Base-by-base conservation (phyloP, 2,329 filamentous ascomycete genomes). In the Fusarium nodosum region DNA sequence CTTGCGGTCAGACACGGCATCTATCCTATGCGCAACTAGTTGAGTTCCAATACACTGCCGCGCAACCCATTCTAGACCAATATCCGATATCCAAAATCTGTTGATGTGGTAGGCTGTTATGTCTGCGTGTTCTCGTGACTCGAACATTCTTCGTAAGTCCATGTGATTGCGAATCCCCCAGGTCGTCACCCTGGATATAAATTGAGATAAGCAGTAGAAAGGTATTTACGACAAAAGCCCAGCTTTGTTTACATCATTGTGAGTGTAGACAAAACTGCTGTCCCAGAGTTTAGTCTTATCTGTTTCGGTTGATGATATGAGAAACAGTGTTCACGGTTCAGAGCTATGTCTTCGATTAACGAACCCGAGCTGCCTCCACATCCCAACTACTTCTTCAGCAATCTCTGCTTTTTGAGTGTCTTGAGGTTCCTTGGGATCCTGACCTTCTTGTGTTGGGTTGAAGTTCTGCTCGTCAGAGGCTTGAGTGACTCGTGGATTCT, bases 191-290 rank as follows among this genome's bases (percentile, higher is more conserved):
- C 46, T 46, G 24, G 28, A 31, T 44, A 59, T 44, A 20, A 39
- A 51, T 44, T 24, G 31, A 31, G 36, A 38, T 34, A 28, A 47
- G 47, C 24, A 54, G 47, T 44, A 46, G 45, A 45, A 45, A 51
- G 45, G 53, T 61, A 36, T 55, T 61, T 60, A 67, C 66, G 59
- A 69, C 63, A 46, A 61, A 68, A 65, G 57, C 72, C 59, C 63
- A 66, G 47, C 71, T 62, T 65, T 65, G 34, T 69, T 68, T 38
- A 47, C 60, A 46, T 66, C 57, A 47, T 60, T 33, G 56, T 66
- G 64, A 39, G 56, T 34, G 56, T 31, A 53, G 58, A 26, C 50
- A 51, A 58, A 47, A 57, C 31, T 54, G 30, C n/a, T 36, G 20
- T 52, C 41, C 50, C 26, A 44, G 41, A 50, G 53, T 34, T 56